Conservation (phyloP, 2,329 filamentous ascomycete species). For the Aspergillus spinulosporus region DNA sequence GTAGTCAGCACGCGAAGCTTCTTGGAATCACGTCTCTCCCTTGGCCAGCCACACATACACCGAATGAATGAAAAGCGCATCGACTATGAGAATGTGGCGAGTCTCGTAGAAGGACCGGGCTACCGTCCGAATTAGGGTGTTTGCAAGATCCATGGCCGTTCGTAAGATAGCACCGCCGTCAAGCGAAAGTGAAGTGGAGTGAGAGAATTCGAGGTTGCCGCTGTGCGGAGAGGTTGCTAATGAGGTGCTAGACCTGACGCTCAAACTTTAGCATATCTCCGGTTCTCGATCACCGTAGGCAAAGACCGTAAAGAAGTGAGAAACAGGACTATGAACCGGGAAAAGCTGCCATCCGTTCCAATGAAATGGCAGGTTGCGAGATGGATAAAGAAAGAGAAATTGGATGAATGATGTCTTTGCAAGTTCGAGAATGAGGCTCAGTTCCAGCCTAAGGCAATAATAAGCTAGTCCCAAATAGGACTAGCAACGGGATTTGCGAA, state of each 20-base stretch:
- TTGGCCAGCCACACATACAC: slow-evolving; percentile 51
- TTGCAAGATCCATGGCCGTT: slow-evolving; percentile 61
- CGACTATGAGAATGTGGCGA: slow-evolving; percentile 77
- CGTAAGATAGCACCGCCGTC: neutral
- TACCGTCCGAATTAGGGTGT: slow-evolving; percentile 81
- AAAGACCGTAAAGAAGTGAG: neutral
- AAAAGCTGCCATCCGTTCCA: neutral
- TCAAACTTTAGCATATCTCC: slow-evolving; percentile 5
- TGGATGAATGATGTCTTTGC: slow-evolving; percentile 1
- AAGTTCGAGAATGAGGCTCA: slow-evolving; percentile 1
- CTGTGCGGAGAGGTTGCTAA: slow-evolving; percentile 1
- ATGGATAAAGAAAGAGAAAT: slow-evolving; percentile 1
- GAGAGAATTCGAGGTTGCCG: neutral
- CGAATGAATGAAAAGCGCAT: slow-evolving; percentile 74
- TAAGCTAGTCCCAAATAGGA: neutral
- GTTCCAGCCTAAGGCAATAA: neutral
- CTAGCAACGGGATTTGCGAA: slow-evolving; percentile 3
- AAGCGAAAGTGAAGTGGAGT: neutral
- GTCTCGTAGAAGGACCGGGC: slow-evolving; percentile 84
- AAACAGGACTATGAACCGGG: neutral
- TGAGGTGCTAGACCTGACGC: slow-evolving; percentile 2
- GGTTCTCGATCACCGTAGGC: neutral
- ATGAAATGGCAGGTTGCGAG: neutral
- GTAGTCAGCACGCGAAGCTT: neutral
- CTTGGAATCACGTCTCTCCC: neutral